phyloP scores from a whole-genome alignment of 2,329 filamentous ascomycete species.

The Beauveria sp. region DNA sequence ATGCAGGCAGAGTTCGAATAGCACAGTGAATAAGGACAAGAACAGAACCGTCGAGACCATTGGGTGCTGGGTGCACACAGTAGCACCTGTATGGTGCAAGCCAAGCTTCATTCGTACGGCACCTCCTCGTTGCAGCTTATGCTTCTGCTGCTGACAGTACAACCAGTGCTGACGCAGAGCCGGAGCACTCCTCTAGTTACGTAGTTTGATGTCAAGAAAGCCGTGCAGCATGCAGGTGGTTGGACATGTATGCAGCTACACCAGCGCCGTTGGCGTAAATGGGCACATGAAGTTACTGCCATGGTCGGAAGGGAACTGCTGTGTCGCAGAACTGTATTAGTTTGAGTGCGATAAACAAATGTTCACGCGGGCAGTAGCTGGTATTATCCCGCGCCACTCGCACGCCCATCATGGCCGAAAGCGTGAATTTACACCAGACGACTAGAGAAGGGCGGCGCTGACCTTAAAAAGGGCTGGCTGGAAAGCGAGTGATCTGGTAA shows the following conservation, averaged over 20 bases:
- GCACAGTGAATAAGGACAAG: too few species aligned
- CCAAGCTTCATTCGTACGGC: not conserved
- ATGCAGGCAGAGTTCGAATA: too few species aligned
- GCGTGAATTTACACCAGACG: not conserved
- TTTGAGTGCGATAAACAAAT: not conserved
- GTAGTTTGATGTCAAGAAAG: not conserved
- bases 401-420: not conserved
- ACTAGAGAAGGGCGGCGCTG: not conserved
- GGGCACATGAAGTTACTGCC: not conserved
- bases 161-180: not conserved
- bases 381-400: not conserved
- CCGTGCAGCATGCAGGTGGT: not conserved
- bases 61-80: not conserved
- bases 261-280: not conserved
- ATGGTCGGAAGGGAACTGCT: not conserved
- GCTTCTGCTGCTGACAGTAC: not conserved
- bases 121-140: not conserved
- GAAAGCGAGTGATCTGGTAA: conserved; percentile 6
- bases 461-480: conserved; percentile 4
- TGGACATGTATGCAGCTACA: not conserved
- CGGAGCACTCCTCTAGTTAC: not conserved
- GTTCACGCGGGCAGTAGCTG: not conserved
- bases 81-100: not conserved
- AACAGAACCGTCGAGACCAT: not conserved
- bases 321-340: not conserved